Evolutionary conservation across 2,329 filamentous ascomycete species (phyloP), one percentile per base, ranked within the genome.

Genomic region (Penicillium sp.): DNA sequence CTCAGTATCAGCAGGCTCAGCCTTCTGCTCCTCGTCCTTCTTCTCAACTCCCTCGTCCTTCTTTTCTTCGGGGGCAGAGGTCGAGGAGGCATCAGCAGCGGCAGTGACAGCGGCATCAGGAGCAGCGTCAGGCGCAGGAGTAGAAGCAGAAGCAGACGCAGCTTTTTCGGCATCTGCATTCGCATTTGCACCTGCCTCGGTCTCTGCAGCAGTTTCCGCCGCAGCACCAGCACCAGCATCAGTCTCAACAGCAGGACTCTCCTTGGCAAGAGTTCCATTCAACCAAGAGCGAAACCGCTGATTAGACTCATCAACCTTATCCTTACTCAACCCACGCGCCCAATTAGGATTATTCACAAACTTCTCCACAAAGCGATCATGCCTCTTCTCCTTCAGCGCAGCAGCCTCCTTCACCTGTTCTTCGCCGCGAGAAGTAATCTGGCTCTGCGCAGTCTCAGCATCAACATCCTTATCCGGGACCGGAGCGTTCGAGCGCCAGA

Each of bases 311-410:
- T 79, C 77, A 28, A 82, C 79, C 58, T 81, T 71, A 52, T 80
- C 79, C 52, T 79, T 77, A 62, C 74, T 76, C 28, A 80, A 65
- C 21, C 76, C 77, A 50, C 77, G 78, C 56, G 80, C 79, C 80
- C 80, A 83, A 51, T 63, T 69, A 24, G 77, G 79, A 53, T 82
- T 83, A 59, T 79, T 80, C 54, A 81, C 75, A 51, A 81, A 83
- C 58, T 80, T 81, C 63, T 81, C 77, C 47, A 73, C 72, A 63
- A 83, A 82, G 40, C 74, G 72, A 52, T 81, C 75, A 16, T 70
- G 77, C 34, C 78, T 75, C 56, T 74, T 75, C 56, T 75, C 74
- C 52, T 65, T 74, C 14, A 75, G 66, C 1, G 72, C 66, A 3
- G 66, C 57, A 26, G 66, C 63, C 31, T 72, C 71, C 59, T 70